phyloP scores from a whole-genome alignment of 129 eudicot species.

The Heracleum sosnowskyi region DNA sequence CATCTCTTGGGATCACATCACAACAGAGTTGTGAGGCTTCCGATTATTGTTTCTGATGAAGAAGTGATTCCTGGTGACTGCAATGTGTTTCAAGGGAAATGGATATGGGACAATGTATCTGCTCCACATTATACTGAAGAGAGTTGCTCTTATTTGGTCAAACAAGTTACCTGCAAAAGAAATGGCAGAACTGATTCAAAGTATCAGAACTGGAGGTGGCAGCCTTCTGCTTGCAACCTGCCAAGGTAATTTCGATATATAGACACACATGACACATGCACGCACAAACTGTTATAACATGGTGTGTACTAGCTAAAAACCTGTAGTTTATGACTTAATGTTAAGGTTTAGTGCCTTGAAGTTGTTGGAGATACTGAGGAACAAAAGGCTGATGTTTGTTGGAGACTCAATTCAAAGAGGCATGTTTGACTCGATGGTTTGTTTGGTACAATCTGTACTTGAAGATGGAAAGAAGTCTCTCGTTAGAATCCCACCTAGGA shows the following conservation, averaged over 20 bases:
- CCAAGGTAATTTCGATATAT: constrained; percentile 51
- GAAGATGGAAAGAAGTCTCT: constrained; percentile 62
- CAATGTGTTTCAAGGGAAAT: constrained; percentile 74
- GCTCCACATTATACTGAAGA: constrained; percentile 76
- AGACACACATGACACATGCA: not conserved
- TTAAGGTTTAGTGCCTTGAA: constrained; percentile 73
- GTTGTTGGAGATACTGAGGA: constrained; percentile 75
- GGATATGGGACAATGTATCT: constrained; percentile 72
- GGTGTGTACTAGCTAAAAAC: not conserved
- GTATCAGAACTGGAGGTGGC: constrained; percentile 98
- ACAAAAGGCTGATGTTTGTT: constrained; percentile 85
- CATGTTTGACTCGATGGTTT: constrained; percentile 96
- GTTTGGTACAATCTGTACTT: constrained; percentile 73
- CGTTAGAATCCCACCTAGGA: constrained; percentile 62
- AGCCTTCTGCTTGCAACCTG: constrained; percentile 72
- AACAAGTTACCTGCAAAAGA: constrained; percentile 75
- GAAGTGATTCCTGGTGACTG: constrained; percentile 63
- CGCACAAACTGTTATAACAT: not conserved
- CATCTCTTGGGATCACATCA: constrained; percentile 14
- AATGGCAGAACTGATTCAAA: constrained; percentile 88
- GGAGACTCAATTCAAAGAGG: constrained; percentile 95
- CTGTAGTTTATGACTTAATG: constrained; percentile 2
- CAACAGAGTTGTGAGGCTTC: constrained; percentile 24
- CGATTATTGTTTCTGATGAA: constrained; percentile 36
- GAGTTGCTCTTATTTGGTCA: constrained; percentile 79